Percentiles rank a stretch among this genome's conserved stretches.
These are phyloP conservation scores for Cystofilobasidium capitatum DNA, from an alignment of 768 basidiomycete genomes.

Conservation along the genomic window DNA sequence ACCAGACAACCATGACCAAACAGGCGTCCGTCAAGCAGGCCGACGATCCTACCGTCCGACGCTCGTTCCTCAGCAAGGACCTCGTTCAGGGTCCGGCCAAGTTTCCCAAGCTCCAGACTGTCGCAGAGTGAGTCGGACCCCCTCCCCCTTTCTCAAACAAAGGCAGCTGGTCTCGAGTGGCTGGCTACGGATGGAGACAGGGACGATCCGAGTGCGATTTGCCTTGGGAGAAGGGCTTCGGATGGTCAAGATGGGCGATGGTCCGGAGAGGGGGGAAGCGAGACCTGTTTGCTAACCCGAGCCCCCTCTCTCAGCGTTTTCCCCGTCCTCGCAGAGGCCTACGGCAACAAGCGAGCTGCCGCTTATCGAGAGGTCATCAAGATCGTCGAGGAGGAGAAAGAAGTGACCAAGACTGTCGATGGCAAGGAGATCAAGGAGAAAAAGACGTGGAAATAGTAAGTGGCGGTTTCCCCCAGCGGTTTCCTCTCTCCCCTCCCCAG, in stretches of 20 bases:
- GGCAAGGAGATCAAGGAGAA: constrained; percentile 33
- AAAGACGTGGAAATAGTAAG: constrained; percentile 40
- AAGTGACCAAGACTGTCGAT: constrained; percentile 33
- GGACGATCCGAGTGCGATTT: background rate
- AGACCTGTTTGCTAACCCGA: background rate
- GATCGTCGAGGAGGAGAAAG: constrained; percentile 38
- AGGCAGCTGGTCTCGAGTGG: constrained; percentile 14
- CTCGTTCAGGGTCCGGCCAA: constrained; percentile 34
- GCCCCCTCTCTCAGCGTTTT: background rate
- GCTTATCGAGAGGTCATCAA: constrained; percentile 35
- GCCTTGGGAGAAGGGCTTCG: no score
- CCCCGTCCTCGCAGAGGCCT: constrained; percentile 32
- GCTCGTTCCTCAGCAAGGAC: constrained; percentile 34
- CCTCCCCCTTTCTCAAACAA: constrained; percentile 12
- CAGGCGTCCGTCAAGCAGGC: constrained; percentile 31
- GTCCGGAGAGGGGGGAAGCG: no score
- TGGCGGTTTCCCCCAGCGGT: background rate
- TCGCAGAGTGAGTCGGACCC: constrained; percentile 35
- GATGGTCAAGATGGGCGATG: background rate
- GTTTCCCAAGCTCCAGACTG: constrained; percentile 31
- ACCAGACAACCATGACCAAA: constrained; percentile 9
- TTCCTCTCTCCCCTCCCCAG: background rate
- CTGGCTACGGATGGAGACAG: background rate
- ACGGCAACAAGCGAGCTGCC: constrained; percentile 33
- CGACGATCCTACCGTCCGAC: constrained; percentile 32